Evolutionary conservation across 176 grass and related monocot genomes (phyloP).

Genomic region (Rhynchospora tenuis): DNA sequence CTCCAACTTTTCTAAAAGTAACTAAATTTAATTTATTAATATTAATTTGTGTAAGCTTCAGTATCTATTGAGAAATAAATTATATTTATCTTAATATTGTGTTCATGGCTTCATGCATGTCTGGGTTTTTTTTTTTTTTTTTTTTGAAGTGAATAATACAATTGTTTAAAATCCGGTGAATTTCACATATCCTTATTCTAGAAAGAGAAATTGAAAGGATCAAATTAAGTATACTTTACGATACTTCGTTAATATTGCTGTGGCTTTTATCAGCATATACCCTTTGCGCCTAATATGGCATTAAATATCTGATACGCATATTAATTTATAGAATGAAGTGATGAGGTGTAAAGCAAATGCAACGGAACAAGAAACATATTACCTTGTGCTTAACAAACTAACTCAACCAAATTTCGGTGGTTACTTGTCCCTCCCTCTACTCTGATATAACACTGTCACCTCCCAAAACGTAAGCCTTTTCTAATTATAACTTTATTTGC

Average conservation of each 20-base stretch:
- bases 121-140: too few relatives aligned
- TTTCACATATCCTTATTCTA: not conserved
- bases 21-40: too few relatives aligned
- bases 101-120: too few relatives aligned
- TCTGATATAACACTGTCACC: not conserved
- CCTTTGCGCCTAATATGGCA: not conserved
- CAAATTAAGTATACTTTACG: not conserved
- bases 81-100: too few relatives aligned
- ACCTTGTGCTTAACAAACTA: not conserved
- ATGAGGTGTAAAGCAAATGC: not conserved
- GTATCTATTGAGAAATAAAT: too few relatives aligned
- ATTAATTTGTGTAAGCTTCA: too few relatives aligned
- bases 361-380: not conserved
- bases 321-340: not conserved
- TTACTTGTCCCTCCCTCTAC: not conserved
- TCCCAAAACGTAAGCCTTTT: not conserved
- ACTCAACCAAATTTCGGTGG: not conserved
- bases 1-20: too few relatives aligned
- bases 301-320: not conserved
- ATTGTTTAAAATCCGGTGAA: not conserved
- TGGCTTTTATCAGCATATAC: not conserved
- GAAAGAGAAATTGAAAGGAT: not conserved
- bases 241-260: not conserved
- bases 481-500: not conserved
- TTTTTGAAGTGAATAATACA: not conserved